phyloP scores from a whole-genome alignment of 75 land plant genomes.

The Cryptomeria japonica region DNA sequence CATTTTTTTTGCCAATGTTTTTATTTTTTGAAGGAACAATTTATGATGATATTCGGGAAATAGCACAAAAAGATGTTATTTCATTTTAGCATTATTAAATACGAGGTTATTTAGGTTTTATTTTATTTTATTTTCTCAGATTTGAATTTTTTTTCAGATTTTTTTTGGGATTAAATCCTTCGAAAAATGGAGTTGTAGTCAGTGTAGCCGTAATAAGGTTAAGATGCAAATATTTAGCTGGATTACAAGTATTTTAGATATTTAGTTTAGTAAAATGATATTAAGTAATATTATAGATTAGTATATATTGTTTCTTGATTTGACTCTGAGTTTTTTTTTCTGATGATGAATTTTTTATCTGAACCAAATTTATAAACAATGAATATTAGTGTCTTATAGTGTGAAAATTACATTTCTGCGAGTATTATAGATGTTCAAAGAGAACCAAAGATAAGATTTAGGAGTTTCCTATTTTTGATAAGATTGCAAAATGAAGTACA shows the following conservation, averaged over 20 bases:
- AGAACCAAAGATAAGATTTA: neutral
- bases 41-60: neutral
- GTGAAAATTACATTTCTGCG: too few species aligned
- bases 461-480: neutral
- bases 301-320: too few species aligned
- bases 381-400: too few species aligned
- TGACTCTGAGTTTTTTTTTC: too few species aligned
- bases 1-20: neutral
- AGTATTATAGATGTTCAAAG: neutral
- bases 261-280: too few species aligned
- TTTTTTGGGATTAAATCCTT: too few species aligned
- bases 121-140: neutral
- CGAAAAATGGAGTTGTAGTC: neutral
- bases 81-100: neutral
- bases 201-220: neutral
- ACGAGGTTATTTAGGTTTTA: neutral
- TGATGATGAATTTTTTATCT: too few species aligned
- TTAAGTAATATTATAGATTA: too few species aligned
- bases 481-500: neutral
- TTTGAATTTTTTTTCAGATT: neutral
- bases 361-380: too few species aligned
- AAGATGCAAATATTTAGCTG: neutral
- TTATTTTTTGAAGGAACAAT: neutral
- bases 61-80: neutral
- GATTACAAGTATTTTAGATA: too few species aligned